Conservation (phyloP, 1,284 basidiomycete genomes). For the Athelia sp. region DNA sequence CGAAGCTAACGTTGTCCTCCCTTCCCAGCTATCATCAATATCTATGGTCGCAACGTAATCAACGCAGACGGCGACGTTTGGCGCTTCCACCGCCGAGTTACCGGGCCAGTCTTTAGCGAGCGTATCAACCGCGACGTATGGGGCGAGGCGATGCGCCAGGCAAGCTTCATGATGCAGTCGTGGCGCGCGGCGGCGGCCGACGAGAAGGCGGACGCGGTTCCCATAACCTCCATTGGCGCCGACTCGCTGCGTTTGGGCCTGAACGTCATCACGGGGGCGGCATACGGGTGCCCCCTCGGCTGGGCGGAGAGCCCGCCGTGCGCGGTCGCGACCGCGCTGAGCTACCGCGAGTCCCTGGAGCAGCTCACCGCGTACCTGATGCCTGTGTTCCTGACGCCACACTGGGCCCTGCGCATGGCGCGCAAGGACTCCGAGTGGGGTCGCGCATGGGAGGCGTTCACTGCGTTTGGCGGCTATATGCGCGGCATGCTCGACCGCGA, state of each 20-base stretch:
- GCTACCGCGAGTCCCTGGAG: conserved; percentile 10
- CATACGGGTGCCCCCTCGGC: conserved; percentile 10
- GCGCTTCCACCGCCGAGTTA: conserved; percentile 13
- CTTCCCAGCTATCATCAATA: conserved; percentile 12
- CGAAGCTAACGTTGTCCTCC: background rate
- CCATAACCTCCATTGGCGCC: conserved; percentile 2
- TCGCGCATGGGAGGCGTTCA: conserved; percentile 9
- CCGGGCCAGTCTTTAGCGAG: conserved; percentile 14
- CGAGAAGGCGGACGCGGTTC: conserved; percentile 2
- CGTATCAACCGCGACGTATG: conserved; percentile 11
- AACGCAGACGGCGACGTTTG: conserved; percentile 13
- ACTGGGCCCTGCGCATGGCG: conserved; percentile 9
- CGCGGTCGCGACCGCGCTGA: conserved; percentile 1
- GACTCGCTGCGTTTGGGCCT: conserved; percentile 11
- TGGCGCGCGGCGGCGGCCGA: background rate
- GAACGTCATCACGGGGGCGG: conserved; percentile 14
- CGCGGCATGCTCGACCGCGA: conserved; percentile 9
- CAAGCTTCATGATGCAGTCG: conserved; percentile 5
- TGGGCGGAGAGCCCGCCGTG: conserved; percentile 10
- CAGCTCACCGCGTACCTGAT: conserved; percentile 12
- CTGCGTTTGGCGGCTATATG: conserved; percentile 11
- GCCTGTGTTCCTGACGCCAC: conserved; percentile 19
- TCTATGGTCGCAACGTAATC: conserved; percentile 14
- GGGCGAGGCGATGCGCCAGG: conserved; percentile 5
- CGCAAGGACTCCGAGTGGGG: conserved; percentile 7